Evolutionary conservation across 2,329 filamentous ascomycete genomes (phyloP).

Genomic region (Tolypocladium amazonense): DNA sequence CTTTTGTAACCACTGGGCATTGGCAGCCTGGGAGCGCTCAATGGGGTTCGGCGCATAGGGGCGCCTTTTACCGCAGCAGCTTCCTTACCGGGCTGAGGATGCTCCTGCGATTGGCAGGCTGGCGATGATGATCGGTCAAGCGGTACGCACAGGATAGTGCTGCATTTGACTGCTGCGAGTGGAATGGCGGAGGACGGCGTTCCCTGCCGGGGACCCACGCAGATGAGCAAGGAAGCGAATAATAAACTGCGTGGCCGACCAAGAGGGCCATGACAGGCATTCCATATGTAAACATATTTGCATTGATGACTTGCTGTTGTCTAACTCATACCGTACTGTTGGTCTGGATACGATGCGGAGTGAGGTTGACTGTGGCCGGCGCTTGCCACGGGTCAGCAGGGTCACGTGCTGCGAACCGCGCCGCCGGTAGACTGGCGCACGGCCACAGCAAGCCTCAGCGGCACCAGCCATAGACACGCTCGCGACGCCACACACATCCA

Average conservation of each 20-base stretch:
- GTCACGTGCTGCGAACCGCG: background rate
- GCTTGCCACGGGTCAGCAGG: too few relatives aligned
- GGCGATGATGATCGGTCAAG: background rate
- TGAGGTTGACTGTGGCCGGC: too few relatives aligned
- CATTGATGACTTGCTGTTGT: background rate
- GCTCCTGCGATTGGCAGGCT: background rate
- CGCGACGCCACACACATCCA: constrained; percentile 9
- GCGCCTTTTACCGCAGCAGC: background rate
- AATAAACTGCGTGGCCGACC: background rate
- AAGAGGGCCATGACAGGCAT: background rate
- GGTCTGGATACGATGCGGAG: background rate
- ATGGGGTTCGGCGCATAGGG: background rate
- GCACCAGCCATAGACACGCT: constrained; percentile 7
- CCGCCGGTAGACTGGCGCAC: background rate
- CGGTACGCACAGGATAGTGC: background rate
- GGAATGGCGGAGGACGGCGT: background rate
- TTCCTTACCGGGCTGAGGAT: background rate
- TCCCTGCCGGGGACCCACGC: background rate
- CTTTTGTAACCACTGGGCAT: background rate
- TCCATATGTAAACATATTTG: background rate
- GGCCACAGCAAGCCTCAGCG: constrained; percentile 3
- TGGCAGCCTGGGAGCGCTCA: background rate
- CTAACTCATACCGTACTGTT: too few relatives aligned
- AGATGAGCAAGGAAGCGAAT: background rate
- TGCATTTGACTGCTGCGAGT: background rate